A percentile compares a stretch with the other conserved stretches of the same genome.
phyloP scores from a whole-genome alignment of 805 yeast species.

The Ogataea paradorogensis region DNA sequence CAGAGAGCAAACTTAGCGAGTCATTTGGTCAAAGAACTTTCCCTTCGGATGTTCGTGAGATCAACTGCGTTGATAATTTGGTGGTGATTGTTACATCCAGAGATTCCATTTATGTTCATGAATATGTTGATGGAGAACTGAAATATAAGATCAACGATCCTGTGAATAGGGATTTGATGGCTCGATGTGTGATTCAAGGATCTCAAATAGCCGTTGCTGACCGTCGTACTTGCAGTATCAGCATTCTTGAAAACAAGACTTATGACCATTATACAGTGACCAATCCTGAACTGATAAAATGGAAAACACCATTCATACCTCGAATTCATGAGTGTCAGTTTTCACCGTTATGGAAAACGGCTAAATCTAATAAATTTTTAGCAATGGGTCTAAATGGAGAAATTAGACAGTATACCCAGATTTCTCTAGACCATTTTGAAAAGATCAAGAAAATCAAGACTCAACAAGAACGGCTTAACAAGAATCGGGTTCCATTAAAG shows the following conservation, averaged over 20 bases:
- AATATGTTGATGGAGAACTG: constrained; percentile 11
- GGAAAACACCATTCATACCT: constrained; percentile 32
- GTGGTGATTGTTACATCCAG: constrained; percentile 30
- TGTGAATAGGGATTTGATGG: constrained; percentile 23
- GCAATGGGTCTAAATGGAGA: constrained; percentile 41
- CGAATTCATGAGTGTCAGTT: constrained; percentile 29
- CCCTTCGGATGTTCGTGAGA: constrained; percentile 21
- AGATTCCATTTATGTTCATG: constrained; percentile 26
- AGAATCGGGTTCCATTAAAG: constrained; percentile 2
- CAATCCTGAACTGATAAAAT: not conserved
- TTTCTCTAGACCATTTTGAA: constrained; percentile 10
- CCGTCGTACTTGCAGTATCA: constrained; percentile 18
- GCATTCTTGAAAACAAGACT: constrained; percentile 11
- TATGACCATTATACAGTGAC: constrained; percentile 1
- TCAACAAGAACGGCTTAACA: constrained; percentile 2
- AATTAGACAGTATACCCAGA: constrained; percentile 24
- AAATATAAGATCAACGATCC: constrained; percentile 17
- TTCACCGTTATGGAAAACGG: constrained; percentile 32
- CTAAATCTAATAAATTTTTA: constrained; percentile 15
- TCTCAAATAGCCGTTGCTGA: constrained; percentile 19
- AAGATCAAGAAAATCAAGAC: constrained; percentile 1
- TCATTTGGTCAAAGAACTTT: constrained; percentile 10
- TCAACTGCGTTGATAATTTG: constrained; percentile 21
- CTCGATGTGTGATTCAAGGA: constrained; percentile 19
- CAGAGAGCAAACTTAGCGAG: constrained; percentile 24